Evolutionary conservation across 2,329 filamentous ascomycete genomes (phyloP).

Genomic region (Taxawa tesnikishii): DNA sequence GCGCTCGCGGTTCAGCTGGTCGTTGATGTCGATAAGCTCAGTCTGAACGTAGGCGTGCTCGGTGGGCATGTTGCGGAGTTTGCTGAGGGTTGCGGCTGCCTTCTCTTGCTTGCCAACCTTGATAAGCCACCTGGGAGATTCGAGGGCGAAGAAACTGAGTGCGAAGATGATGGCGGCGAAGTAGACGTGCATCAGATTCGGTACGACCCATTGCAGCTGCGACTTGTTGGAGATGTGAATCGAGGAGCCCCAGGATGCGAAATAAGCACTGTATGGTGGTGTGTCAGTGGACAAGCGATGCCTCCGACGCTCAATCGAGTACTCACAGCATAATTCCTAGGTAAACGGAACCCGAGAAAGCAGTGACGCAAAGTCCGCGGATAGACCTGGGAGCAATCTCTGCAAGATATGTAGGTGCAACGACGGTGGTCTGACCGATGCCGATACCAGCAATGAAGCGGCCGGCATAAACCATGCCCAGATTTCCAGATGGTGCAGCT

Average conservation of each 20-base stretch:
- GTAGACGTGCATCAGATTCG: constrained; percentile 65
- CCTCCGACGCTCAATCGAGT: neutral
- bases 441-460: constrained; percentile 29
- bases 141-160: constrained; percentile 39
- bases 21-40: constrained; percentile 53
- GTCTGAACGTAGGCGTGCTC: constrained; percentile 20
- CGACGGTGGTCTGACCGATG: constrained; percentile 40
- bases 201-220: constrained; percentile 45
- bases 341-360: constrained; percentile 62
- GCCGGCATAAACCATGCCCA: constrained; percentile 24
- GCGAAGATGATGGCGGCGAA: constrained; percentile 61
- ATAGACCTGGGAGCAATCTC: constrained; percentile 27
- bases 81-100: constrained; percentile 16
- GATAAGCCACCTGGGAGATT: constrained; percentile 20
- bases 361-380: constrained; percentile 56
- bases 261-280: constrained; percentile 45
- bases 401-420: constrained; percentile 49
- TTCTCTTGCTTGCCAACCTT: constrained; percentile 19
- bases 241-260: constrained; percentile 47
- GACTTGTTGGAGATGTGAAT: constrained; percentile 34
- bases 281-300: constrained; percentile 52
- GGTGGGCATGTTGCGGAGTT: constrained; percentile 15
- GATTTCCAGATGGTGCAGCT: constrained; percentile 23
- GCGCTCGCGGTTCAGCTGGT: constrained; percentile 55
- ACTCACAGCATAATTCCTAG: constrained; percentile 28